Percentiles rank a stretch among this genome's conserved stretches.
Conservation (phyloP, 2,329 filamentous ascomycete species). For the Apiospora aurea region DNA sequence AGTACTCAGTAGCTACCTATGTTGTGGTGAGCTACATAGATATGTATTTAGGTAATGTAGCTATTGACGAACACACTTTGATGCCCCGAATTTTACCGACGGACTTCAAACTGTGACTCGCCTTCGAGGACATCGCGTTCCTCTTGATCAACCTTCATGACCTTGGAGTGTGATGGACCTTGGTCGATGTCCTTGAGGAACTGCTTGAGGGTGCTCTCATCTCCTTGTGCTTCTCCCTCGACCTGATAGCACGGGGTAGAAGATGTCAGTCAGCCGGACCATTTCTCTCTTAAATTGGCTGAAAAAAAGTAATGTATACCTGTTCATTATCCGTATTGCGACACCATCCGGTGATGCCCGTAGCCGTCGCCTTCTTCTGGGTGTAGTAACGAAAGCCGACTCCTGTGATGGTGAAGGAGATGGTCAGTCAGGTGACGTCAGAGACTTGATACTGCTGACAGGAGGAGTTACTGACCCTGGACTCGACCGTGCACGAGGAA, state of each 20-base stretch:
- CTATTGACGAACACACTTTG: neutral
- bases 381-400: conserved; percentile 67
- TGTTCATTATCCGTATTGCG: conserved; percentile 64
- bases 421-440: conserved; percentile 38
- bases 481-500: conserved; percentile 73
- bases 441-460: conserved; percentile 25
- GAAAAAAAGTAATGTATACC: conserved; percentile 43
- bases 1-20: too few relatives aligned
- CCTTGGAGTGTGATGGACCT: conserved; percentile 75
- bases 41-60: too few relatives aligned
- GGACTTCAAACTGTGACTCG: conserved; percentile 71
- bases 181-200: conserved; percentile 78
- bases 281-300: neutral
- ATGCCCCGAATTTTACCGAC: conserved; percentile 40
- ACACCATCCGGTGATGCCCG: conserved; percentile 67
- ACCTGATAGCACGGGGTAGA: conserved; percentile 62
- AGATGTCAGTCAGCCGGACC: neutral
- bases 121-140: conserved; percentile 70
- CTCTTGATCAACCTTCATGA: conserved; percentile 76
- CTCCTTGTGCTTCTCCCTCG: conserved; percentile 86
- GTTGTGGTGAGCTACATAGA: neutral
- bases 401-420: conserved; percentile 46
- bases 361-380: conserved; percentile 56
- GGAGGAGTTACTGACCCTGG: conserved; percentile 62
- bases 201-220: conserved; percentile 66